Base-by-base conservation (phyloP, 2,329 filamentous ascomycete genomes). In the Ophiobolus disseminans region DNA sequence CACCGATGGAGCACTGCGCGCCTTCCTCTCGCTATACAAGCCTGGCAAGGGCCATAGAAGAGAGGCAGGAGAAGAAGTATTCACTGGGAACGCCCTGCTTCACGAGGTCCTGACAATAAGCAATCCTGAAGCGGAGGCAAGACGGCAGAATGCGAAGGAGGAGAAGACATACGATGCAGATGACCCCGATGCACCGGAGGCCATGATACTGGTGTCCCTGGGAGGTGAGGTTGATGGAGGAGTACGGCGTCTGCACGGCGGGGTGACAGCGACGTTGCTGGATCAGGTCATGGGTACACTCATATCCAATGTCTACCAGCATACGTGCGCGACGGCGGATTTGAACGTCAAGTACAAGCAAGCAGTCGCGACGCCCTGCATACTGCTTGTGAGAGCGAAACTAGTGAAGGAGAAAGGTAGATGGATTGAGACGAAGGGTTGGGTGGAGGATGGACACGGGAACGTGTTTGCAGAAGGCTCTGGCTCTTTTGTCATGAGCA, bases 261-360 rank as follows among this genome's bases (percentile, higher is more conserved):
- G 66, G 3, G 43, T 66, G 0, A 60, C 55, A 7, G 60, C 63
- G 6, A 56, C 58, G 23, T 31, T 68, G 17, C 45, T 69, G 5
- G 65, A 67, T 49, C 59, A 66, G 14, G 56, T 56, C n/a, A 68
- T 68, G 60, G 60, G 66, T 14, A 45, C 32, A 7, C 35, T 63
- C 31, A 44, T 66, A 6, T 44, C 45, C 8, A 48, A 57, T 25
- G 20, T 28, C 5, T 61, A 59, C 38, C 45, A 53, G 23, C 53
- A 53, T 20, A 40, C 40, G 3, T 45, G 45, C 28, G 58, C 58
- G 36, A 69, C 63, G 8, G 51, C 50, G 10, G 58, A 69, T 35
- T 32, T 68, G 34, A 58, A 44, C 7, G 37, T 67, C 14, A 63
- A 59, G 47, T 68, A 63, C 30, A 60, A 60, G 54, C 60, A 55